Base-by-base conservation (phyloP, 306 rosid genomes). In the Albizia julibrissin region DNA sequence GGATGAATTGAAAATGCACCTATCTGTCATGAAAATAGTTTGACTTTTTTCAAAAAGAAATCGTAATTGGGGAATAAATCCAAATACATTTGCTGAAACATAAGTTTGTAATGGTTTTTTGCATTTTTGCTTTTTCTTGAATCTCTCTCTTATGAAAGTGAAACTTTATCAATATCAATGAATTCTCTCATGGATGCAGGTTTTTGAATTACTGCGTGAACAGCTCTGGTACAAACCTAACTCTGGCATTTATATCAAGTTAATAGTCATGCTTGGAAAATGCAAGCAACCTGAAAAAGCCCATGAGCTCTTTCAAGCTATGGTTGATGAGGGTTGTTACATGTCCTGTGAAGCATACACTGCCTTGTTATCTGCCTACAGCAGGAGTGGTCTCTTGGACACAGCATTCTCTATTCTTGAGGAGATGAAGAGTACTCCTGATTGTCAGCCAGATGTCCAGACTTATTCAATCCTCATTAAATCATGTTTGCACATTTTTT, bases 231-330 rank as follows among this genome's bases (percentile, higher is more conserved):
- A 93, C 84, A 90, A 86, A 74, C 97, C 98, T 66, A 79, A 88
- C 61, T 6, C 93, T 46, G 94, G 92, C 84, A 77, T 95, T 74
- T 95, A 91, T 85, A 82, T 91, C 62, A 95, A 92, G 88, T 85
- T 93, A 58, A 93, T 95, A 62, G 97, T 95, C 79, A 93, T 95
- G 96, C 98, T 95, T 84, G 98, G 99, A 67, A 95, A 93, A 87
- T 95, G 99, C 85, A 91, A 89, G 87, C 97, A 91, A 87, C 98
- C 97, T 22, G 91, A 89, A 82, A 95, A 92, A 76, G 99, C 97
- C 27, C 79, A 29, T 69, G 91, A 89, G 79, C 91, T 95, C 80
- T 92, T 95, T 83, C 86, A 87, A 82, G 90, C 87, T 80, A 95
- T 93, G 97, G 77, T 93, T 69, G 91, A 91, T n/a, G 99, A 92